phyloP scores from a whole-genome alignment of 768 basidiomycete genomes.

The Clavulina sp. region DNA sequence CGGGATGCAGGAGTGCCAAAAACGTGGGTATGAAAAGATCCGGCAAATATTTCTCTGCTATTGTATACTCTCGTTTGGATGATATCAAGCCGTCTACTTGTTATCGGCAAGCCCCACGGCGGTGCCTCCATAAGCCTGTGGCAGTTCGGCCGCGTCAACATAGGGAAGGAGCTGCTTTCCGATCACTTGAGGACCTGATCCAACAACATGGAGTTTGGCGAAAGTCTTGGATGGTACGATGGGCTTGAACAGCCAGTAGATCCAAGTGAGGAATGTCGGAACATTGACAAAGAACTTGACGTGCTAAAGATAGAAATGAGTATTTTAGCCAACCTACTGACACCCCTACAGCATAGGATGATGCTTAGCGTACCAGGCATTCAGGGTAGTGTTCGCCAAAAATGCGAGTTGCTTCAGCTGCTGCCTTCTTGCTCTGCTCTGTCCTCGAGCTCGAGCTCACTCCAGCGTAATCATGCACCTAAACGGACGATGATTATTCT shows the following conservation, averaged over 20 bases:
- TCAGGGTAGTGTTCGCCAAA: slow-evolving; percentile 69
- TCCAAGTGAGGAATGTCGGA: slow-evolving; percentile 56
- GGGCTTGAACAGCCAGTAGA: slow-evolving; percentile 71
- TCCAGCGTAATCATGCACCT: slow-evolving; percentile 69
- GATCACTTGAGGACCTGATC: slow-evolving; percentile 40
- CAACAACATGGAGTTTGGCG: slow-evolving; percentile 67
- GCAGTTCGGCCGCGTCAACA: slow-evolving; percentile 41
- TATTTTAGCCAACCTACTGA: too few relatives aligned
- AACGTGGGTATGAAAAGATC: too few relatives aligned
- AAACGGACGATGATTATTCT: too few relatives aligned
- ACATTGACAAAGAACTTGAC: slow-evolving; percentile 74
- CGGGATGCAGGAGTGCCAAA: too few relatives aligned
- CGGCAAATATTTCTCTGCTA: too few relatives aligned
- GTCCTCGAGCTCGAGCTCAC: slow-evolving; percentile 47
- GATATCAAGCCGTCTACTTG: too few relatives aligned
- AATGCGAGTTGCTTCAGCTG: slow-evolving; percentile 52
- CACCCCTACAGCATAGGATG: background rate
- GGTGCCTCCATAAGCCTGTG: slow-evolving; percentile 52
- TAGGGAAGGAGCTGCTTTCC: slow-evolving; percentile 39
- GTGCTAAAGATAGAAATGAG: too few relatives aligned
- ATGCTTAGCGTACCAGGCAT: slow-evolving; percentile 28
- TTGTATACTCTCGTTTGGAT: too few relatives aligned
- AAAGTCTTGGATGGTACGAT: slow-evolving; percentile 54
- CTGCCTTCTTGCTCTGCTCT: slow-evolving; percentile 60
- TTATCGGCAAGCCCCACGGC: slow-evolving; percentile 42